phyloP scores from a whole-genome alignment of 2,329 filamentous ascomycete species.

The Colletotrichum sp. region DNA sequence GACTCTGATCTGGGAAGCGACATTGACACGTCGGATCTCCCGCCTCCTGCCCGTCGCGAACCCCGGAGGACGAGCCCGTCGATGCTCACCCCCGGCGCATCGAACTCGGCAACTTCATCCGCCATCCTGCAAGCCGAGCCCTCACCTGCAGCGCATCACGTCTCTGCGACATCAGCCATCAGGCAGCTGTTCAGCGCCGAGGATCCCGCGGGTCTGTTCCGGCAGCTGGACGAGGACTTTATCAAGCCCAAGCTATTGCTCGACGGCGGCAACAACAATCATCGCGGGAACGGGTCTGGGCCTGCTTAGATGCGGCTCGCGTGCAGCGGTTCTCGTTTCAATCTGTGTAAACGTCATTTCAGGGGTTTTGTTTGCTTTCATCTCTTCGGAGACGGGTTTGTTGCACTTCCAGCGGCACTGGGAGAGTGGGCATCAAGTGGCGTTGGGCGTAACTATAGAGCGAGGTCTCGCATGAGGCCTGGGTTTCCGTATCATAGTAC shows the following conservation, averaged over 20 bases:
- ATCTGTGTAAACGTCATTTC: not conserved
- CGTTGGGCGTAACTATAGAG: slow-evolving; percentile 14
- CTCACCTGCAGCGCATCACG: slow-evolving; percentile 37
- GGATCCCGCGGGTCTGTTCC: slow-evolving; percentile 89
- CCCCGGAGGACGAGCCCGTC: slow-evolving; percentile 43
- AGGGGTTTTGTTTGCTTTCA: not conserved
- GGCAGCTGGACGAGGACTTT: slow-evolving; percentile 92
- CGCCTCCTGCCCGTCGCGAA: slow-evolving; percentile 59
- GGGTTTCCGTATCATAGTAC: not conserved
- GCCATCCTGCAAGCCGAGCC: slow-evolving; percentile 20
- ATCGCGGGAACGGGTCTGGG: slow-evolving; percentile 11
- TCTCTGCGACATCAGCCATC: slow-evolving; percentile 79
- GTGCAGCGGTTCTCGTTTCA: not conserved
- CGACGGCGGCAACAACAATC: slow-evolving; percentile 60
- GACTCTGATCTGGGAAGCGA: slow-evolving; percentile 68
- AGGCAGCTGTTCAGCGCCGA: slow-evolving; percentile 83
- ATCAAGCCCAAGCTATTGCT: slow-evolving; percentile 91
- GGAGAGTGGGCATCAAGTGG: slow-evolving; percentile 7
- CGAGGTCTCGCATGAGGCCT: not conserved
- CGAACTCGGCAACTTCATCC: slow-evolving; percentile 19
- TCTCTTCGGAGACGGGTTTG: not conserved
- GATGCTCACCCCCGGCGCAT: slow-evolving; percentile 27
- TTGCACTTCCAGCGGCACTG: not conserved
- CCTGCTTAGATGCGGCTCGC: not conserved
- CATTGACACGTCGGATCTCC: slow-evolving; percentile 70